These are phyloP conservation scores for Pythium insidiosum DNA, from an alignment of 352 stramenopile species.

Conservation along the genomic window DNA sequence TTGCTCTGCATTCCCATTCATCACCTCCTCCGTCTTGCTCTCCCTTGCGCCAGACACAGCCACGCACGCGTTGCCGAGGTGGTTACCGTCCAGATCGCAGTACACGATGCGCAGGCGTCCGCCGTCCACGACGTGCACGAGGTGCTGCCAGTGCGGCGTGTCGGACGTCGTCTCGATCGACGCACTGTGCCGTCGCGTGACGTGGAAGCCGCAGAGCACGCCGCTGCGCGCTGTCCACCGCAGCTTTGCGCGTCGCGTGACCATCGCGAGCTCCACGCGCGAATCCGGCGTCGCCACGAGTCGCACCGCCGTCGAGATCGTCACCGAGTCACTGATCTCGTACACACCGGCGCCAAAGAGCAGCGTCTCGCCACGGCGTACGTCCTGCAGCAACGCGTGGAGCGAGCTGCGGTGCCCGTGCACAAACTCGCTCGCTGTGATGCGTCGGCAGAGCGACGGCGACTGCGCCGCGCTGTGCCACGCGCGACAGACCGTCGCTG, in stretches of 20 bases:
- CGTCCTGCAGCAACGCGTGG: slow-evolving; percentile 15
- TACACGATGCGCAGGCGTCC: slow-evolving; percentile 43
- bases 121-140: slow-evolving; percentile 35
- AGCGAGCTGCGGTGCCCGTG: slow-evolving; percentile 3
- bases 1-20: too few species aligned
- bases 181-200: slow-evolving; percentile 28
- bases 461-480: slow-evolving; percentile 42
- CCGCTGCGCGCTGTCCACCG: slow-evolving; percentile 50
- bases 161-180: slow-evolving; percentile 11
- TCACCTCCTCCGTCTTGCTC: too few species aligned
- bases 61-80: too few species aligned
- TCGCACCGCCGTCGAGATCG: slow-evolving; percentile 36
- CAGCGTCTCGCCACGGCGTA: slow-evolving; percentile 39
- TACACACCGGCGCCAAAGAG: slow-evolving; percentile 69
- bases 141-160: slow-evolving; percentile 45
- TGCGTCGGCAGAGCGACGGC: slow-evolving; percentile 31
- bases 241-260: slow-evolving; percentile 29
- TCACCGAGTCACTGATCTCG: slow-evolving; percentile 31
- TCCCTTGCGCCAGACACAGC: too few species aligned
- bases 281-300: slow-evolving; percentile 41
- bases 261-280: slow-evolving; percentile 70
- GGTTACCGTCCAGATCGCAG: slow-evolving; percentile 62
- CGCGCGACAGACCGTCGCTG: slow-evolving; percentile 38
- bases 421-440: slow-evolving; percentile 44
- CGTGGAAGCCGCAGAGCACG: slow-evolving; percentile 54